A percentile compares a stretch with the other conserved stretches of the same genome.
Evolutionary conservation across 2,329 filamentous ascomycete genomes (phyloP).

Genomic region (Epichloe uncinata): DNA sequence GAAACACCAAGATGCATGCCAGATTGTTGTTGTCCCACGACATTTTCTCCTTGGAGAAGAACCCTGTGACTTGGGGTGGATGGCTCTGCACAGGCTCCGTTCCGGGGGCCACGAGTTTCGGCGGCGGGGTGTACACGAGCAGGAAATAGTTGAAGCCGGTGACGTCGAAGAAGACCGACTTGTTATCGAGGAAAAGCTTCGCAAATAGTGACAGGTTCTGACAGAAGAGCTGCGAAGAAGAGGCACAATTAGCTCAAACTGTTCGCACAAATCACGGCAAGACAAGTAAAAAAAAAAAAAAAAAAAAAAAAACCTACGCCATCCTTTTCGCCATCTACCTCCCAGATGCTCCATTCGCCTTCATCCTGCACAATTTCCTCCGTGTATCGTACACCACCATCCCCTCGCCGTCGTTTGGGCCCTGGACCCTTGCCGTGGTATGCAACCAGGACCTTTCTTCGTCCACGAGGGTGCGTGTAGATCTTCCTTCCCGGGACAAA

Average conservation of each 20-base stretch:
- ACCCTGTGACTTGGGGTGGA: conserved; percentile 56
- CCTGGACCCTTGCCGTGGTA: conserved; percentile 18
- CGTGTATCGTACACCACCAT: conserved; percentile 23
- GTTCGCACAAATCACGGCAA: neutral
- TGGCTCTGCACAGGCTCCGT: conserved; percentile 4
- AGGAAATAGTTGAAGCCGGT: conserved; percentile 90
- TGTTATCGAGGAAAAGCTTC: conserved; percentile 95
- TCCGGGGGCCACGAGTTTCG: conserved; percentile 8
- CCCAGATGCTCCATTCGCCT: conserved; percentile 75
- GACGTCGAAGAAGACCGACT: conserved; percentile 96
- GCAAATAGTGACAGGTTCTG: conserved; percentile 94
- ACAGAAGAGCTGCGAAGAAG: conserved; percentile 57
- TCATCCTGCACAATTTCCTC: conserved; percentile 39
- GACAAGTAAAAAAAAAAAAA: conserved; percentile 6
- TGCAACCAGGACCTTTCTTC: conserved; percentile 25
- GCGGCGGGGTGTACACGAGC: conserved; percentile 55
- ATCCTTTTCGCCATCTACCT: conserved; percentile 80
- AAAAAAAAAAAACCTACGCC: conserved; percentile 35
- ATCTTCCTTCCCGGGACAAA: conserved; percentile 55
- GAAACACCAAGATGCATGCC: conserved; percentile 90
- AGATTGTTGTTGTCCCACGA: conserved; percentile 98
- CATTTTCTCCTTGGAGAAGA: conserved; percentile 98
- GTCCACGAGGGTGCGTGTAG: conserved; percentile 48
- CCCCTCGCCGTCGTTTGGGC: conserved; percentile 25
- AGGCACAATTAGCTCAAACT: neutral